These are phyloP conservation scores for Croton setiger DNA, from an alignment of 441 rosid species.

Conservation along the genomic window DNA sequence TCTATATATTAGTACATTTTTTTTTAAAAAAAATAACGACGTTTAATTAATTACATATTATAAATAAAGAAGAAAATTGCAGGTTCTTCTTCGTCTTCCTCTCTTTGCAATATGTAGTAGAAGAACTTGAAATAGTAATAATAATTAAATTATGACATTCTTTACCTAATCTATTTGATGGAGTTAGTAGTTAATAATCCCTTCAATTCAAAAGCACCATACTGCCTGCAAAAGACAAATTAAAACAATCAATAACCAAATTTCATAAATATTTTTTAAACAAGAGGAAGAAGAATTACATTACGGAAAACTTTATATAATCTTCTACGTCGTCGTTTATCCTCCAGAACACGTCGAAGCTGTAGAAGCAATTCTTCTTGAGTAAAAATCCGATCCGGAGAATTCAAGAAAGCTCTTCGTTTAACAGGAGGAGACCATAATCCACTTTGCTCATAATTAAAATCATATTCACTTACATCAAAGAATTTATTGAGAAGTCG, in stretches of 20 bases:
- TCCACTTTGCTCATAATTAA: constrained; percentile 63
- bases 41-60: background rate
- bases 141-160: no score
- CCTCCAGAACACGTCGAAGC: constrained; percentile 31
- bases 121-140: constrained; percentile 1
- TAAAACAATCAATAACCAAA: background rate
- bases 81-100: background rate
- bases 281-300: constrained; percentile 24
- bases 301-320: constrained; percentile 23
- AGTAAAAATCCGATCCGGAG: constrained; percentile 50
- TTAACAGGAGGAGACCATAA: constrained; percentile 78
- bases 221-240: constrained; percentile 24
- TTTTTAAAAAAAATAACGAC: background rate
- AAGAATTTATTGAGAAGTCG: constrained; percentile 58
- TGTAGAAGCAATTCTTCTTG: constrained; percentile 47
- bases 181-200: background rate
- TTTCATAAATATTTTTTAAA: no score
- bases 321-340: constrained; percentile 19
- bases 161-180: background rate
- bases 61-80: background rate
- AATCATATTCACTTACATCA: constrained; percentile 60
- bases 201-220: constrained; percentile 35
- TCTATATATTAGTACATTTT: background rate
- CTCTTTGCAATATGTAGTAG: background rate
- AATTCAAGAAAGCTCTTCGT: constrained; percentile 57